Percentiles rank a stretch among this genome's conserved stretches.
phyloP scores from a whole-genome alignment of 768 basidiomycete genomes.

The Leucosporidium yakuticum region DNA sequence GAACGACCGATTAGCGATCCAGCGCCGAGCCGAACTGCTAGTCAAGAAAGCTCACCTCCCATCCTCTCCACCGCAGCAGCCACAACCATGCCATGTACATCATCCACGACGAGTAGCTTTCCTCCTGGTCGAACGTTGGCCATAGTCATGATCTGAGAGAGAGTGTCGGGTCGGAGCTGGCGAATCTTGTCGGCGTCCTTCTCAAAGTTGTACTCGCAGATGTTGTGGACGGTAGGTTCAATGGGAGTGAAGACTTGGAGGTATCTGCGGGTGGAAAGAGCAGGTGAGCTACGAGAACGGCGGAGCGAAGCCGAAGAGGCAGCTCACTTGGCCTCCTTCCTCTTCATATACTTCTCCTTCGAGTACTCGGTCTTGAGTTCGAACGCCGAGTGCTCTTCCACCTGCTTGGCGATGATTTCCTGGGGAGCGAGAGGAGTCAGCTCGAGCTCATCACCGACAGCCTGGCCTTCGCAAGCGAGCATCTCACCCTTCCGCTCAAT shows the following conservation, averaged over 20 bases:
- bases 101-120: constrained; percentile 82
- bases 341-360: constrained; percentile 95
- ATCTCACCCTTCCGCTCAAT: constrained; percentile 52
- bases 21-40: background rate
- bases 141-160: constrained; percentile 79
- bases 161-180: constrained; percentile 75
- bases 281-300: background rate
- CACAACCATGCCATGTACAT: constrained; percentile 81
- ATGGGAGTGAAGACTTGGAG: constrained; percentile 79
- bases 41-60: constrained; percentile 57
- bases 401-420: constrained; percentile 93
- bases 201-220: constrained; percentile 80
- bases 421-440: constrained; percentile 43
- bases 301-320: constrained; percentile 3
- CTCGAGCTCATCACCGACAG: background rate
- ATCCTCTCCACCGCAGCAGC: constrained; percentile 77
- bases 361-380: constrained; percentile 94
- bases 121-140: constrained; percentile 80
- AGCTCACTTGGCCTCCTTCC: constrained; percentile 89
- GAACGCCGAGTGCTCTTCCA: constrained; percentile 85
- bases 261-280: constrained; percentile 53
- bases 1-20: background rate
- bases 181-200: constrained; percentile 69
- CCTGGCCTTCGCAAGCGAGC: too few species aligned
- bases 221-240: constrained; percentile 77